Conservation (phyloP, 192 early-diverging fungal species). For the Neocallimastix lanati region DNA sequence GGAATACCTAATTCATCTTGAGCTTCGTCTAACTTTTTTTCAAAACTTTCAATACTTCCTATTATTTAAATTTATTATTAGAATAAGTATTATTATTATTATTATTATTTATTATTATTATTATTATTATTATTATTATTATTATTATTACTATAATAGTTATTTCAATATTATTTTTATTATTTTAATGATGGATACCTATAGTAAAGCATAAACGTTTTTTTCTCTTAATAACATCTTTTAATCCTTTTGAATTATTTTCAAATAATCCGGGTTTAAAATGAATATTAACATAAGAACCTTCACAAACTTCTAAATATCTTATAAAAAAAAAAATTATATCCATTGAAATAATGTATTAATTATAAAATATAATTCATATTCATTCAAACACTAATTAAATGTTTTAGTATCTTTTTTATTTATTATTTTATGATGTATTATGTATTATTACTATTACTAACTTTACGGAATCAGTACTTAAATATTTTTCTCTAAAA, state of each 20-base stretch:
- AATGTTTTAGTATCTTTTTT: no score
- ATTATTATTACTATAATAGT: no score
- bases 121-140: neutral
- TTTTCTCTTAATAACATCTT: neutral
- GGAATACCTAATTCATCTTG: slow-evolving; percentile 85
- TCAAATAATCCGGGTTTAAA: neutral
- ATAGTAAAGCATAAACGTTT: neutral
- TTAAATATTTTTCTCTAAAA: neutral
- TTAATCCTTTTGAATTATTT: neutral
- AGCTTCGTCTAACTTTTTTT: slow-evolving; percentile 70
- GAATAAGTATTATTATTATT: neutral
- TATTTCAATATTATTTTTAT: no score
- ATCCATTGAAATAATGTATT: no score
- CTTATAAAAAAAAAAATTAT: no score
- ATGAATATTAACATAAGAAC: neutral
- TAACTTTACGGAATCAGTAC: neutral
- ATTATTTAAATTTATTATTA: no score
- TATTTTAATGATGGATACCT: neutral
- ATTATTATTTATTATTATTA: no score
- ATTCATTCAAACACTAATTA: no score
- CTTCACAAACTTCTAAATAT: neutral
- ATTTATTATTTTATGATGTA: no score
- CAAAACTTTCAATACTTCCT: slow-evolving; percentile 80
- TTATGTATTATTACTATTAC: no score
- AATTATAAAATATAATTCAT: no score